Percentiles rank a stretch among this genome's conserved stretches.
Evolutionary conservation across 2,329 filamentous ascomycete genomes (phyloP).

Genomic region (Epichloe glyceriae): DNA sequence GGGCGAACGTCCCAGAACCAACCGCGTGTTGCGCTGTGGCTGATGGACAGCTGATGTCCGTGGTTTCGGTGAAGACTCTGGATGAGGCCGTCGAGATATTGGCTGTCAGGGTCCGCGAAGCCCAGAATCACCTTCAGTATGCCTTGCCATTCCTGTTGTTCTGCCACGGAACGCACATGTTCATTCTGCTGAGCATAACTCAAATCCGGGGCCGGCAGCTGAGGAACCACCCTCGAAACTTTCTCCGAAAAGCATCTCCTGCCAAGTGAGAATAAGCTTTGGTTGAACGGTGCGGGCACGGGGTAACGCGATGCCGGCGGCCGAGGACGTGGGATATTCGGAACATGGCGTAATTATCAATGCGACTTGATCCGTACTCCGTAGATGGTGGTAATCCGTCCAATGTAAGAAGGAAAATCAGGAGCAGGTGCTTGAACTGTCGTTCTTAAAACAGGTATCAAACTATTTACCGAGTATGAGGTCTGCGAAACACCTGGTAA

Average conservation of each 20-base stretch:
- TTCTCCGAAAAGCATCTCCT: not conserved
- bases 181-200: not conserved
- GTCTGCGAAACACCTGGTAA: not conserved
- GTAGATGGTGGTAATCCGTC: not conserved
- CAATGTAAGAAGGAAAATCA: not conserved
- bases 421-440: not conserved
- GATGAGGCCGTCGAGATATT: not conserved
- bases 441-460: not conserved
- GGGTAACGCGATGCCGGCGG: not conserved
- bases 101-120: not conserved
- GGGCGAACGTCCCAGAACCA: not conserved
- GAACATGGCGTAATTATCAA: not conserved
- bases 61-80: not conserved
- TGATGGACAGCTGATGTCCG: not conserved
- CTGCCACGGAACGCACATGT: not conserved
- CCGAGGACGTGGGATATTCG: not conserved
- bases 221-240: not conserved
- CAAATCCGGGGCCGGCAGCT: not conserved
- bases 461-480: not conserved
- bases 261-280: not conserved
- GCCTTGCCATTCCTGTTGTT: not conserved
- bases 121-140: not conserved
- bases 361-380: not conserved
- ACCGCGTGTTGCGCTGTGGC: not conserved
- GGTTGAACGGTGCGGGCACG: not conserved